Evolutionary conservation across 176 grass and related monocot species (phyloP).

Genomic region (Pontederia paniculata): DNA sequence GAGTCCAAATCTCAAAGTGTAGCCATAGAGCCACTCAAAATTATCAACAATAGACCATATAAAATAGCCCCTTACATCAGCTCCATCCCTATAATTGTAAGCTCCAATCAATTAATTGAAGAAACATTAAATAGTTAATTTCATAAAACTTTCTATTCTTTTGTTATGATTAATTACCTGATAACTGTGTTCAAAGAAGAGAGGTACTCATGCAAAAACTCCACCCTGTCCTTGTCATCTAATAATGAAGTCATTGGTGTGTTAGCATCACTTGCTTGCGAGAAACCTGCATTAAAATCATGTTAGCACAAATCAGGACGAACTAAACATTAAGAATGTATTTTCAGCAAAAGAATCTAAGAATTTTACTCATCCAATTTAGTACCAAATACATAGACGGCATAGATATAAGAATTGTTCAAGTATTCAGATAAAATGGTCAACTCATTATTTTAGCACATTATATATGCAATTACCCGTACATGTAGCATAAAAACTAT

Average conservation of each 20-base stretch:
- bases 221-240: conserved; percentile 34
- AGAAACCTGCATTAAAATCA: conserved; percentile 34
- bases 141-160: neutral
- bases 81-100: conserved; percentile 41
- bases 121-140: too few relatives aligned
- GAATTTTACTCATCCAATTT: too few relatives aligned
- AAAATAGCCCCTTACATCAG: conserved; percentile 57
- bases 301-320: neutral
- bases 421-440: too few relatives aligned
- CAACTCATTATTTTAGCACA: too few relatives aligned
- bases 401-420: too few relatives aligned
- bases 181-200: conserved; percentile 35
- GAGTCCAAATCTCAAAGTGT: conserved; percentile 34
- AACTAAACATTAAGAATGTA: too few relatives aligned
- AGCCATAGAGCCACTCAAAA: conserved; percentile 49
- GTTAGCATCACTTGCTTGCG: conserved; percentile 19
- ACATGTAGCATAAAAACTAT: too few relatives aligned
- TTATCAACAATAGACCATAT: conserved; percentile 50
- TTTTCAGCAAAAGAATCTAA: too few relatives aligned
- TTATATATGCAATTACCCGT: too few relatives aligned
- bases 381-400: too few relatives aligned
- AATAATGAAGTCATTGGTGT: conserved; percentile 19
- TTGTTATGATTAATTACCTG: conserved; percentile 17
- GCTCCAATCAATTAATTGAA: neutral
- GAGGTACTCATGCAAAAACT: conserved; percentile 35